These are phyloP conservation scores for Solanum paucissectum DNA, from an alignment of 257 asterid genomes.

Conservation along the genomic window DNA sequence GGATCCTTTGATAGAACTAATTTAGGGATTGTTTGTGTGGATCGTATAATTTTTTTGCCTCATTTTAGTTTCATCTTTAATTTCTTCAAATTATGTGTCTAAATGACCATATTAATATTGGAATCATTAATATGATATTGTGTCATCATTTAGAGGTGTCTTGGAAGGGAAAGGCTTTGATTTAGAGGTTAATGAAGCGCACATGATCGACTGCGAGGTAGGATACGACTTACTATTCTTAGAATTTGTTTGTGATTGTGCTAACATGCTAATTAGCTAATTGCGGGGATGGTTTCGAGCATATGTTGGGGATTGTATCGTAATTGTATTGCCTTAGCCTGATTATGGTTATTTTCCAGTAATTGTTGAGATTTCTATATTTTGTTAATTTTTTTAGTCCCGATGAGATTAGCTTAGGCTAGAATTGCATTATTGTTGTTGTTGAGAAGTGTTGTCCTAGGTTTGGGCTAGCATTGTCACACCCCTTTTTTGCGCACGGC, in stretches of 20 bases:
- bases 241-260: background rate
- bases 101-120: too few relatives aligned
- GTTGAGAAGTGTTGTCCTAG: background rate
- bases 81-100: background rate
- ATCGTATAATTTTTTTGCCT: background rate
- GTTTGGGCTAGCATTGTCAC: background rate
- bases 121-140: background rate
- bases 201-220: background rate
- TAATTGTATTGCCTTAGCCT: background rate
- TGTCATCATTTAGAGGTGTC: background rate
- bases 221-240: background rate
- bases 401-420: background rate
- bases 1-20: background rate
- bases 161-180: background rate
- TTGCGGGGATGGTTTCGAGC: background rate
- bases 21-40: background rate
- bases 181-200: background rate
- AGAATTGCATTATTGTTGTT: background rate
- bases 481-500: too few relatives aligned
- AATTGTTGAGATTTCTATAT: background rate
- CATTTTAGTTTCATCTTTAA: too few relatives aligned
- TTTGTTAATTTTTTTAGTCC: background rate
- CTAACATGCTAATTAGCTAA: background rate
- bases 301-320: background rate
- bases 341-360: background rate